Base-by-base conservation (phyloP, 2,329 filamentous ascomycete genomes). In the Neodidymelliopsis sp. region DNA sequence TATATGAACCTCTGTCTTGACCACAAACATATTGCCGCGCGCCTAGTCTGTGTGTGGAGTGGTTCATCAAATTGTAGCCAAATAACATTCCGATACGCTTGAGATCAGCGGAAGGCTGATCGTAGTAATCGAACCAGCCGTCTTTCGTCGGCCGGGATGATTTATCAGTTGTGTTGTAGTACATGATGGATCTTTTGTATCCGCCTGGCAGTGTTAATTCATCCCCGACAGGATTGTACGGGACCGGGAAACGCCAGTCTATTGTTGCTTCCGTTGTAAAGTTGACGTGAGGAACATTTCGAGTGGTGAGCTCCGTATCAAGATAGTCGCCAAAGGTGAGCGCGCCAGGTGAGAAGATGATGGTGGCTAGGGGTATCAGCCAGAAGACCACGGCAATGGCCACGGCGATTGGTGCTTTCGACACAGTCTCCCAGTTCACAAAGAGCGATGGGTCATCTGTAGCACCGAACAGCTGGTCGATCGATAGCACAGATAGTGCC, bases 281-380 rank as follows among this genome's bases (percentile, higher is more conserved):
- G 18, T 70, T 60, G 15, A 73, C 50, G 4, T 56, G 64, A 2
- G 64, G 62, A 2, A 70, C 60, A 4, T 7, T 31, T 15, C 66
- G 40, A 7, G 49, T 50, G 3, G 59, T 19, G 12, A 49, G 61
- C n/a, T 48, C 38, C 3, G 28, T 30, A 1, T 66, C 59, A 3
- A 61, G 44, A 15, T 50, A 69, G 19, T 39, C 70, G 47, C 55
- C 72, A 55, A 77, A 75, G 1, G 68, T 70, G 11, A 73, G 54
- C 2, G 70, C 64, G 19, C 67, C 67, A 9, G 70, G 70, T 5
- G 66, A 68, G 31, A 79, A 69, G 44, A 73, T 69, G 19, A 73
- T 69, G 3, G 69, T 71, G 4, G 70, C 70, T 15, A 73, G 39
- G 10, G 70, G 70, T 16, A 71, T 71, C 2, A 72, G 29, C 69